These are phyloP conservation scores for Stachybotrys echinatus DNA, from an alignment of 2,329 filamentous ascomycete genomes.

Conservation along the genomic window DNA sequence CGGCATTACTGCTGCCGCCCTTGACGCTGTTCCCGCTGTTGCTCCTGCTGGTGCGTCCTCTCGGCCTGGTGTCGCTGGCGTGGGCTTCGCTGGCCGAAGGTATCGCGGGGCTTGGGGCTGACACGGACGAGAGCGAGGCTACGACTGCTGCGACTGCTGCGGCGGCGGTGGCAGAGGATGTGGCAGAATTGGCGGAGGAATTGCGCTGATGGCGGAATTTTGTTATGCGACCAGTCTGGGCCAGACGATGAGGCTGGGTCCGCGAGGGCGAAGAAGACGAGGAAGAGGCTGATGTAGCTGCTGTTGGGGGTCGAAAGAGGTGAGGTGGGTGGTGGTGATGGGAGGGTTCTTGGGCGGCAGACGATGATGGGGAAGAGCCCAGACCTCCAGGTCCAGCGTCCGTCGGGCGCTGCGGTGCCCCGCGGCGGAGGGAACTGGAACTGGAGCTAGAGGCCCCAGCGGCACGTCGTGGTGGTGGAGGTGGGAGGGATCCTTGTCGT, in stretches of 20 bases:
- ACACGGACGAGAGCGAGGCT: slow-evolving; percentile 4
- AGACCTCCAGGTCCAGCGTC: not conserved
- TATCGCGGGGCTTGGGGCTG: slow-evolving; percentile 4
- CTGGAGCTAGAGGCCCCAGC: not conserved
- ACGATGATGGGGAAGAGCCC: not conserved
- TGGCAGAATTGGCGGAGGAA: not conserved
- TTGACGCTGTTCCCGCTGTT: not conserved
- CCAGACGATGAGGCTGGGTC: not conserved
- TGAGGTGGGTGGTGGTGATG: not conserved
- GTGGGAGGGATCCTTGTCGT: not conserved
- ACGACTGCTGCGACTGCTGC: slow-evolving; percentile 2
- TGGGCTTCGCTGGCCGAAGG: not conserved
- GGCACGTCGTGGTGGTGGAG: not conserved
- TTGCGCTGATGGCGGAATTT: not conserved
- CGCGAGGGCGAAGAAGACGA: not conserved
- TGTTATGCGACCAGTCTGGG: not conserved
- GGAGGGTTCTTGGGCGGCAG: not conserved
- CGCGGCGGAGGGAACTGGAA: not conserved
- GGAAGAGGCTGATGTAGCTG: not conserved
- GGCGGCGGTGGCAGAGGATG: not conserved
- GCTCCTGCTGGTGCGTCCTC: not conserved
- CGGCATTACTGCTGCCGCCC: not conserved
- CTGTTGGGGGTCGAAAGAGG: not conserved
- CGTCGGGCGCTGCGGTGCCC: not conserved
- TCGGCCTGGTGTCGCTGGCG: not conserved